A percentile compares a stretch with the other conserved stretches of the same genome.
These are phyloP conservation scores for Coniochaeta sp. DNA, from an alignment of 2,329 filamentous ascomycete species.

Conservation along the genomic window DNA sequence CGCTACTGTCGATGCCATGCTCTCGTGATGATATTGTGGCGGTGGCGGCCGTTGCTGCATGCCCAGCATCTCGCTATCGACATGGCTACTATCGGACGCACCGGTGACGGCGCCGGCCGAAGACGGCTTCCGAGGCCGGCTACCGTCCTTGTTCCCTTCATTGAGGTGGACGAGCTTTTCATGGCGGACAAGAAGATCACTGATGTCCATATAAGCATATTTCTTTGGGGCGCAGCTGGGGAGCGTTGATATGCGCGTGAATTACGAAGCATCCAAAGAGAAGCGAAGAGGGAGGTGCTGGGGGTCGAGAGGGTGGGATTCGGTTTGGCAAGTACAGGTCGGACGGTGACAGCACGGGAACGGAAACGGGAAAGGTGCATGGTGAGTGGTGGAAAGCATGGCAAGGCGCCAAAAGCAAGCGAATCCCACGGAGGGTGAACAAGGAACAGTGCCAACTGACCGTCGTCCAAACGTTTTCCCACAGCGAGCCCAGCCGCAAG, in stretches of 20 bases:
- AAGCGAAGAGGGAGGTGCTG: not conserved
- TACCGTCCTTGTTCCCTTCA: conserved; percentile 48
- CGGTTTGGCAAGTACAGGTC: not conserved
- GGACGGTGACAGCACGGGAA: conserved; percentile 1
- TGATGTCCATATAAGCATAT: conserved; percentile 55
- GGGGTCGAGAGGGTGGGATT: not conserved
- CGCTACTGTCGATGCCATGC: conserved; percentile 28
- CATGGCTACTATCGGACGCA: conserved; percentile 36
- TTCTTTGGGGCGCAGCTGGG: conserved; percentile 15
- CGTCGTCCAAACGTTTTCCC: conserved; percentile 56
- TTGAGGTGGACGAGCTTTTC: conserved; percentile 59
- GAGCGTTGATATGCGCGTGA: conserved; percentile 12
- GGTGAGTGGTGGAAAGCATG: conserved; percentile 5
- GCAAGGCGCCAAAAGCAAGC: conserved; percentile 5
- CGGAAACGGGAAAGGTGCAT: not conserved
- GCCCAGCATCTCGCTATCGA: conserved; percentile 37
- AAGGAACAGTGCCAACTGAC: conserved; percentile 33
- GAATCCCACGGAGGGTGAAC: conserved; percentile 5
- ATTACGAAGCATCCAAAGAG: conserved; percentile 14
- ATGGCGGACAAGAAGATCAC: conserved; percentile 55
- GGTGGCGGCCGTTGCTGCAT: conserved; percentile 27
- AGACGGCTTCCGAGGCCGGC: conserved; percentile 41
- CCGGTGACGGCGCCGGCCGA: conserved; percentile 36
- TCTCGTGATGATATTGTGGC: conserved; percentile 32
- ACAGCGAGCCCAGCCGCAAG: conserved; percentile 51